Conservation (phyloP, 2,329 filamentous ascomycete species). For the Orbilia quercus region DNA sequence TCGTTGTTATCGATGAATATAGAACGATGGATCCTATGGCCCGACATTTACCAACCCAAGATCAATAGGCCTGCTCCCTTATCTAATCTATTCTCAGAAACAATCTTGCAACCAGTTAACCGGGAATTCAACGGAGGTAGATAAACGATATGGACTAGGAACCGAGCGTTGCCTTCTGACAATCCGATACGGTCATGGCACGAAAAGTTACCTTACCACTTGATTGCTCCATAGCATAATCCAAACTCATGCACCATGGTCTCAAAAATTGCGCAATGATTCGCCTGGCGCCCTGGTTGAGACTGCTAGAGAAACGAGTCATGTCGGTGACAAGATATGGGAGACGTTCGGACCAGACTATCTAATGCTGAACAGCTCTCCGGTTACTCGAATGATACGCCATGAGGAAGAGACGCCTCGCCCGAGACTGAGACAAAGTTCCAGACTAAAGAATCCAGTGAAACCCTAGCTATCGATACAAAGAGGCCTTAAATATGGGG, state of each 20-base stretch:
- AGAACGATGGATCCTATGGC: no score
- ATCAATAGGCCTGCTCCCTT: no score
- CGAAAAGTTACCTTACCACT: no score
- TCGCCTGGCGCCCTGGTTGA: constrained; percentile 16
- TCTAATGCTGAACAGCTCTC: no score
- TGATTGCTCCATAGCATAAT: neutral
- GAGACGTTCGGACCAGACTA: no score
- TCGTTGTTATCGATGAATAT: no score
- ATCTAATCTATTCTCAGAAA: neutral
- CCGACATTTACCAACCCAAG: no score
- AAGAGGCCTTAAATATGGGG: neutral
- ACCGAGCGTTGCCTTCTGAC: no score
- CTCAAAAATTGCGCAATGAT: constrained; percentile 7
- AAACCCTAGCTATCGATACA: neutral
- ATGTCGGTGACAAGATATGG: neutral
- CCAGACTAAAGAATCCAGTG: neutral
- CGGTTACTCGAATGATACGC: neutral
- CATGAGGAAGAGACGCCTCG: constrained; percentile 6
- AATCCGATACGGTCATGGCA: no score
- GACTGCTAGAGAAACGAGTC: neutral
- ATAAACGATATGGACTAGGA: no score
- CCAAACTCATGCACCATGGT: neutral
- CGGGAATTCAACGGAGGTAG: no score
- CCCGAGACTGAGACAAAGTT: constrained; percentile 1
- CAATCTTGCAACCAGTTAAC: no score